Percentiles rank a stretch among this genome's conserved stretches.
These are phyloP conservation scores for Camellia japonica DNA, from an alignment of 148 eudicot genomes.

Conservation along the genomic window DNA sequence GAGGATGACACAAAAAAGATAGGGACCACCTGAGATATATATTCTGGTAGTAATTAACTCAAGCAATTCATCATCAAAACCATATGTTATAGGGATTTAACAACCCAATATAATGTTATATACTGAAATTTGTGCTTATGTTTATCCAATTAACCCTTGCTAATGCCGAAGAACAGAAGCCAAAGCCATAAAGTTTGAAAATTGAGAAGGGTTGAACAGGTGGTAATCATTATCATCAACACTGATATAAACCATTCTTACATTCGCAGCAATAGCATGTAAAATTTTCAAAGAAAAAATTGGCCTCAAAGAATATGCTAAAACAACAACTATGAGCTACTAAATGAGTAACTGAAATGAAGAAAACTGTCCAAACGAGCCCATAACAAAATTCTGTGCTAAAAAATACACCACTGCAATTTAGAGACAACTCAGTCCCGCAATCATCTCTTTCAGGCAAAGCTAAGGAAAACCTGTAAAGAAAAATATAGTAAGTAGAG, in stretches of 20 bases:
- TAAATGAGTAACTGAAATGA: conserved; percentile 17
- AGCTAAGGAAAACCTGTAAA: conserved; percentile 5
- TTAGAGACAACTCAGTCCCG: conserved; percentile 21
- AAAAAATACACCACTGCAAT: conserved; percentile 27
- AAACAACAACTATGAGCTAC: conserved; percentile 4
- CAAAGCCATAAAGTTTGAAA: neutral
- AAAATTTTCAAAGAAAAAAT: neutral
- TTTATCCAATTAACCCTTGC: too few species aligned
- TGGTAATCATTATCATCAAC: neutral
- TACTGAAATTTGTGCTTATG: too few species aligned
- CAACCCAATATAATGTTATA: too few species aligned
- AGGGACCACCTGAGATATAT: too few species aligned
- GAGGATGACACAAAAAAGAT: too few species aligned
- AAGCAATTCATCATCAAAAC: too few species aligned
- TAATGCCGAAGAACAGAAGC: neutral
- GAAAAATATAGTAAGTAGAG: neutral
- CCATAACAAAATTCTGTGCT: conserved; percentile 27
- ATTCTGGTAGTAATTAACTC: too few species aligned
- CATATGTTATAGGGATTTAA: too few species aligned
- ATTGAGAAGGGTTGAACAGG: neutral
- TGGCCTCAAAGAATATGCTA: conserved; percentile 16
- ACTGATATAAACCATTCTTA: conserved; percentile 7
- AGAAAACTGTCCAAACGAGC: conserved; percentile 15
- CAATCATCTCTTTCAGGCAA: conserved; percentile 13
- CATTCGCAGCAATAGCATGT: conserved; percentile 14